Evolutionary conservation across 2,329 filamentous ascomycete species (phyloP).

Genomic region (Hypoxylon sp.): DNA sequence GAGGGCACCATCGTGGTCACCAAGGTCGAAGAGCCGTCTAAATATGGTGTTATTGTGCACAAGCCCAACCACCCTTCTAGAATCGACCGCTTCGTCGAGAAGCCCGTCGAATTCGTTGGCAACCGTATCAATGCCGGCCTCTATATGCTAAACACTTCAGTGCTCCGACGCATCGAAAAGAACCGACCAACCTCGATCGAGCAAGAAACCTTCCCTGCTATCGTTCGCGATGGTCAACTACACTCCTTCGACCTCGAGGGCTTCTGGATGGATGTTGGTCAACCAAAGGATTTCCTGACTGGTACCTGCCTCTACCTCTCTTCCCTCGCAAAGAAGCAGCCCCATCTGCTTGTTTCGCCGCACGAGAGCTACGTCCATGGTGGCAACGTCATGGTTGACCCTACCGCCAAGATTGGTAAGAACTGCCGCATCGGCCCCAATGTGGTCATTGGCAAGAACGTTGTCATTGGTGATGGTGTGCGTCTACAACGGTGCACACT

Average conservation of each 20-base stretch:
- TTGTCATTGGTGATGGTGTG: slow-evolving; percentile 93
- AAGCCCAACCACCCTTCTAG: slow-evolving; percentile 90
- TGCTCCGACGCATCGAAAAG: slow-evolving; percentile 92
- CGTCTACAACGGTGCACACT: slow-evolving; percentile 93
- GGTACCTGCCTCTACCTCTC: slow-evolving; percentile 97
- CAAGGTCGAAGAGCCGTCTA: slow-evolving; percentile 98
- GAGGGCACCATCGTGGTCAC: slow-evolving; percentile 99
- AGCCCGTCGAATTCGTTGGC: slow-evolving; percentile 97
- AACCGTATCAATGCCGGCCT: slow-evolving; percentile 99
- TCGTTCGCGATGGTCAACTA: slow-evolving; percentile 88
- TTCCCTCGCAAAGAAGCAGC: slow-evolving; percentile 89
- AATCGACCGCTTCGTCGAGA: slow-evolving; percentile 99
- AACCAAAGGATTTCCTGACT: slow-evolving; percentile 97
- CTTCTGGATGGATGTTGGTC: slow-evolving; percentile 99
- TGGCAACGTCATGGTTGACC: slow-evolving; percentile 95
- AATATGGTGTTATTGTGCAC: slow-evolving; percentile 98
- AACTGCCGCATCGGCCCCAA: slow-evolving; percentile 99
- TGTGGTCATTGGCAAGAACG: slow-evolving; percentile 93
- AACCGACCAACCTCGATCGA: slow-evolving; percentile 93
- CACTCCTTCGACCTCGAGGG: slow-evolving; percentile 97
- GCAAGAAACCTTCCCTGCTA: slow-evolving; percentile 97
- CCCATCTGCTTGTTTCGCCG: slow-evolving; percentile 82
- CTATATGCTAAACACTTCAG: slow-evolving; percentile 95
- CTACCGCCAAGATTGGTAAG: slow-evolving; percentile 94
- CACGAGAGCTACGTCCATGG: slow-evolving; percentile 87